Evolutionary conservation across 2,329 filamentous ascomycete species (phyloP).

Genomic region (Botryotinia calthae): DNA sequence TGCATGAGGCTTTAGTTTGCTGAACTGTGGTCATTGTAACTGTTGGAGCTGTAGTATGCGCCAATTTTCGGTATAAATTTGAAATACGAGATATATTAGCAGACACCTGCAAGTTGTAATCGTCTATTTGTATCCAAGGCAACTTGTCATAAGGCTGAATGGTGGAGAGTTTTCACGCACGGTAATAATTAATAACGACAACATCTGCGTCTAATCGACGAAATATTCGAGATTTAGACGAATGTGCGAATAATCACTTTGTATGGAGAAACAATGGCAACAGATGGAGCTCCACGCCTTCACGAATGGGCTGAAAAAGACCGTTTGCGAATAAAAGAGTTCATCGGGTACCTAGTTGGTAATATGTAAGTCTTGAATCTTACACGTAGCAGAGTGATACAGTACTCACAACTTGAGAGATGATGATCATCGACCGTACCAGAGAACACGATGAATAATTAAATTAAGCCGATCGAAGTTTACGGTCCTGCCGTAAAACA

Average conservation of each 20-base stretch:
- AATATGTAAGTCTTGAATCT: background rate
- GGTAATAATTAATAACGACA: background rate
- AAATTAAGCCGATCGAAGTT: background rate
- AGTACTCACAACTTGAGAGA: background rate
- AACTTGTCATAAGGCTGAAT: background rate
- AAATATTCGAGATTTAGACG: background rate
- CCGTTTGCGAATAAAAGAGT: background rate
- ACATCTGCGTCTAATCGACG: background rate
- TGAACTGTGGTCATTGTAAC: background rate
- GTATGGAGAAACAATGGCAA: background rate
- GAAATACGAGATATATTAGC: background rate
- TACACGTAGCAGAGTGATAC: background rate
- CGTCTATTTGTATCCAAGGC: background rate
- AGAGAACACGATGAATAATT: background rate
- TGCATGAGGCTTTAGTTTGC: background rate
- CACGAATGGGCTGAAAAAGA: background rate
- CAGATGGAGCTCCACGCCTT: background rate
- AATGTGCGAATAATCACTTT: background rate
- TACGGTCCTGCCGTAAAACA: background rate
- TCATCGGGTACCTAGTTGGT: background rate
- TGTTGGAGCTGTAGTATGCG: background rate
- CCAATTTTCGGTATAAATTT: background rate
- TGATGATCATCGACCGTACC: background rate
- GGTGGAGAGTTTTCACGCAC: background rate
- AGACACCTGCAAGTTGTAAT: background rate